phyloP scores from a whole-genome alignment of 83 land plant species.

The Picea engelmannii region DNA sequence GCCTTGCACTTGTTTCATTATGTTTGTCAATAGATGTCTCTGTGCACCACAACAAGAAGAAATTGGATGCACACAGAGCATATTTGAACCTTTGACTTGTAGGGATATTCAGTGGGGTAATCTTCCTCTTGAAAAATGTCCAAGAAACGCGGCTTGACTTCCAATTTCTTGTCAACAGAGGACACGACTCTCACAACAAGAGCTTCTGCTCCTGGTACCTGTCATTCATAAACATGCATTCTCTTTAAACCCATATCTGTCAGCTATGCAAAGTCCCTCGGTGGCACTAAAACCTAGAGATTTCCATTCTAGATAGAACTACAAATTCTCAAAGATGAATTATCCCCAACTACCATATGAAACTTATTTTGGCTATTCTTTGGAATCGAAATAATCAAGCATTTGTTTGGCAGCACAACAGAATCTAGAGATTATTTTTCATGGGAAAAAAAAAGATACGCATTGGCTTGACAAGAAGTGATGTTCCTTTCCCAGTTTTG shows the following conservation, averaged over 20 bases:
- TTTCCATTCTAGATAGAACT: not conserved
- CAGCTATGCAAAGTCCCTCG: not conserved
- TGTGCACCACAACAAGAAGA: not conserved
- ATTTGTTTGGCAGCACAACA: not conserved
- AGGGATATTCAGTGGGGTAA: slow-evolving; percentile 91
- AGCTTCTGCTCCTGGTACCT: slow-evolving; percentile 93
- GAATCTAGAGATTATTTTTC: not conserved
- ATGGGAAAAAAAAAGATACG: not conserved
- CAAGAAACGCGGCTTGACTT: slow-evolving; percentile 92
- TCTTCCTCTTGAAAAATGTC: slow-evolving; percentile 96
- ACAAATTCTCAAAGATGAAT: not conserved
- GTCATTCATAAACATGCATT: slow-evolving; percentile 6
- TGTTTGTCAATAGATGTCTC: not conserved
- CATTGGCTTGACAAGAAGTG: not conserved
- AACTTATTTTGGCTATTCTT: not conserved
- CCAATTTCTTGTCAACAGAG: slow-evolving; percentile 97
- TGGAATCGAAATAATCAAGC: not conserved
- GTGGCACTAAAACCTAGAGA: not conserved
- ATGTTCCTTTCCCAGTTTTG: not conserved
- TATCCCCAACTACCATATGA: not conserved
- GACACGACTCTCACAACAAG: slow-evolving; percentile 97
- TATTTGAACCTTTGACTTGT: slow-evolving; percentile 84
- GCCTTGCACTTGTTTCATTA: not conserved
- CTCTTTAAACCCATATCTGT: not conserved
- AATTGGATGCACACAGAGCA: not conserved